Evolutionary conservation across 257 asterid species (phyloP), one percentile per base, ranked within the genome.

Genomic region (Leonotis leonurus): DNA sequence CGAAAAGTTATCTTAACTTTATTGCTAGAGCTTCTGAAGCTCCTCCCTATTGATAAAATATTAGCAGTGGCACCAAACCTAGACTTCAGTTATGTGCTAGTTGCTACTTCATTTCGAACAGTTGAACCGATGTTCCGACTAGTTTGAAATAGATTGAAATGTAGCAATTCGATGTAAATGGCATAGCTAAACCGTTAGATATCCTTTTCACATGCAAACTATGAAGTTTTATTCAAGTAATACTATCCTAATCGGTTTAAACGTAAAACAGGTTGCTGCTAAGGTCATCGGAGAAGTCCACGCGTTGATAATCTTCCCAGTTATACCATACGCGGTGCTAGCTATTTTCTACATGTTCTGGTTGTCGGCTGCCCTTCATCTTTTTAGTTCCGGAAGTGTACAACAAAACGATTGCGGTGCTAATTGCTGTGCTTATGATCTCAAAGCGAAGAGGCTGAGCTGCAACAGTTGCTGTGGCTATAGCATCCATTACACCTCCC

Each of bases 281-380:
- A 93, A 93, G 77, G 99, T 93, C 74, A 93, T 93, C 9, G 97
- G 99, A 72, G 99, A 93, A 79, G 90, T 93, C 45, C 99, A 80
- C 18, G 96, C 97, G 1, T 78, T 93, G 50, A 84, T 90, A 58
- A 73, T 93, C 36, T 93, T 87, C 64, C 99, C 99, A 8, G 81
- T 82, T 48, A 84, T 93, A 50, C 97, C 99, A 14, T 93, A 89
- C 64, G 61, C 79, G 24, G 49, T 87, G 35, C 87, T 93, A 39
- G 88, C 93, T 35, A 77, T 93, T 62, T 93, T 93, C 74, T 87
- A 65, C 62, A 89, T 93, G 95, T 75, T 93, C 78, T 93, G 99
- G 99, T 61, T 93, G 66, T 90, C 96, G 2, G 97, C 96, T 18
- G 95, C 94, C 55, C 85, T 90, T 67, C 77, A 90, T 80, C 94